A percentile compares a stretch with the other conserved stretches of the same genome.
Conservation (phyloP, 2,329 filamentous ascomycete species). For the Cladophialophora yegresii region DNA sequence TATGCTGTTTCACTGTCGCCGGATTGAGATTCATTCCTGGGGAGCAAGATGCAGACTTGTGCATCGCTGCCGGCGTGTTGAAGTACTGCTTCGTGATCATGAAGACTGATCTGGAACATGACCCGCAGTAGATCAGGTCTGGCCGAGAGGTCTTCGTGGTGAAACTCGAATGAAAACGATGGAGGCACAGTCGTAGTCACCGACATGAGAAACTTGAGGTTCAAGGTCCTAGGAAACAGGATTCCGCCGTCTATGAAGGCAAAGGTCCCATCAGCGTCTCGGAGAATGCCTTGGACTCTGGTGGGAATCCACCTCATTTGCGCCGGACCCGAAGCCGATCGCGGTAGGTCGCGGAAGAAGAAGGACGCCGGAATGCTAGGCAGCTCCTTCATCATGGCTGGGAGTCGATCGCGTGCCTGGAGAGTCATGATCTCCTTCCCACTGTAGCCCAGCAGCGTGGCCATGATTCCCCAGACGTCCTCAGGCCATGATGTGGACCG, state of each 20-base stretch:
- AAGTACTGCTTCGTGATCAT: background rate
- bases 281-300: background rate
- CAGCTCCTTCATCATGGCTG: background rate
- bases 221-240: background rate
- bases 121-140: background rate
- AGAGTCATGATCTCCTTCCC: slow-evolving; percentile 3
- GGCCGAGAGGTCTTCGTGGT: background rate
- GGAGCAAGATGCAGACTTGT: background rate
- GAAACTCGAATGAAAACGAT: background rate
- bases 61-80: background rate
- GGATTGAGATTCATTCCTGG: background rate
- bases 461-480: slow-evolving; percentile 2
- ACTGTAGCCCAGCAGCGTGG: background rate
- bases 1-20: background rate
- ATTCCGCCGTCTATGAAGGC: background rate
- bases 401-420: background rate
- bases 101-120: background rate
- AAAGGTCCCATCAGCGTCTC: background rate
- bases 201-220: background rate
- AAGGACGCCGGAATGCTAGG: background rate
- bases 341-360: background rate
- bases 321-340: background rate
- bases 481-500: slow-evolving; percentile 2
- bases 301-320: background rate
- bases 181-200: background rate